Conservation (phyloP, 2,329 filamentous ascomycete species). For the Didymella exigua region DNA sequence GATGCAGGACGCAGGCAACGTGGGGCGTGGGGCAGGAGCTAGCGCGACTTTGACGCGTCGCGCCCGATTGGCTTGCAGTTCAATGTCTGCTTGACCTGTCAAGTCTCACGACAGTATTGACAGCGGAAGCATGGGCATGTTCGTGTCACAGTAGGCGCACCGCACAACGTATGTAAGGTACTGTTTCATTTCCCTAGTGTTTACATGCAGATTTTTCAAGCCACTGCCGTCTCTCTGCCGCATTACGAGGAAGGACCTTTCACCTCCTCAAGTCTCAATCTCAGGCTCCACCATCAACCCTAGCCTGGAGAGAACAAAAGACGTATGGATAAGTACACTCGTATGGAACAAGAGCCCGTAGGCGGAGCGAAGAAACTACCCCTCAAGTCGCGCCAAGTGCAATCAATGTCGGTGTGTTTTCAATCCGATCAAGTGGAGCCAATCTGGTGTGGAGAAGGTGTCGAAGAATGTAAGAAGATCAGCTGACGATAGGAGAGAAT, state of each 20-base stretch:
- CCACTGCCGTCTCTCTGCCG: constrained; percentile 29
- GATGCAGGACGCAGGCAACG: constrained; percentile 1
- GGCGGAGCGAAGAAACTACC: constrained; percentile 11
- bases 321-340: constrained; percentile 21
- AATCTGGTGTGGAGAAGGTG: constrained; percentile 30
- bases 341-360: constrained; percentile 18
- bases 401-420: constrained; percentile 8
- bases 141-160: background rate
- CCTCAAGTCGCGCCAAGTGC: constrained; percentile 10
- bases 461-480: constrained; percentile 25
- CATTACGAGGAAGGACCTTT: constrained; percentile 37
- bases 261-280: constrained; percentile 26
- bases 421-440: constrained; percentile 13
- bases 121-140: background rate
- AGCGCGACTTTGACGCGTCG: constrained; percentile 14
- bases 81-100: constrained; percentile 3
- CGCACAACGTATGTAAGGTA: constrained; percentile 16
- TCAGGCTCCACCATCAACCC: constrained; percentile 24
- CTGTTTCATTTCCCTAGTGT: constrained; percentile 33
- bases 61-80: constrained; percentile 10
- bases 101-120: constrained; percentile 10
- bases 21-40: constrained; percentile 14
- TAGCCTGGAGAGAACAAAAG: constrained; percentile 36
- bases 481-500: constrained; percentile 25
- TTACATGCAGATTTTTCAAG: constrained; percentile 30